Percentiles rank a stretch among this genome's conserved stretches.
Conservation (phyloP, 306 rosid species). For the Pueraria montana region DNA sequence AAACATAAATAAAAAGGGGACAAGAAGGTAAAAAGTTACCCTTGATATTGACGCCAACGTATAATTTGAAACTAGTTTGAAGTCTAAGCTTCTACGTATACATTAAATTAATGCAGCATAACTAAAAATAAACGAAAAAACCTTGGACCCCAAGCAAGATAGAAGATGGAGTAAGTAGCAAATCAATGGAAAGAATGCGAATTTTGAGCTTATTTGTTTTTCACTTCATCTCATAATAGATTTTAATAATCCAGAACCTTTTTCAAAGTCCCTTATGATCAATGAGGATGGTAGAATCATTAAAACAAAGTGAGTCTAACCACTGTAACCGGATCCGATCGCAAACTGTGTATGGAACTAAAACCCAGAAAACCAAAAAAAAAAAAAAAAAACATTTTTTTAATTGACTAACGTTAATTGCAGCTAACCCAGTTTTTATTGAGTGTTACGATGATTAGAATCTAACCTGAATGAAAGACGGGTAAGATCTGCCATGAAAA, state of each 20-base stretch:
- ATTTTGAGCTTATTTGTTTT: slow-evolving; percentile 26
- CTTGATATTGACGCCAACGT: slow-evolving; percentile 21
- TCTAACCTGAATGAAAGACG: slow-evolving; percentile 64
- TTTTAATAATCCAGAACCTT: slow-evolving; percentile 13
- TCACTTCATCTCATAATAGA: slow-evolving; percentile 18
- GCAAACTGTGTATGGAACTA: slow-evolving; percentile 35
- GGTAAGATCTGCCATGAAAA: slow-evolving; percentile 68
- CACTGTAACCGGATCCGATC: slow-evolving; percentile 68
- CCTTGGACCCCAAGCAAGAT: slow-evolving; percentile 37
- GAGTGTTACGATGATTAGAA: slow-evolving; percentile 38
- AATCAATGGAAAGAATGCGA: slow-evolving; percentile 31
- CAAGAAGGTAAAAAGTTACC: slow-evolving; percentile 32
- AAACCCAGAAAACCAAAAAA: slow-evolving; percentile 14
- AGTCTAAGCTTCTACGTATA: slow-evolving; percentile 8
- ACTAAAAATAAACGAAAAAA: neutral
- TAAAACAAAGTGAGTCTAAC: slow-evolving; percentile 18
- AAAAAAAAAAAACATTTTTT: slow-evolving; percentile 6
- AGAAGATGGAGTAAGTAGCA: slow-evolving; percentile 29
- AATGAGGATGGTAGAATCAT: slow-evolving; percentile 30
- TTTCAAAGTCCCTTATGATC: slow-evolving; percentile 11
- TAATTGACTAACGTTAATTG: slow-evolving; percentile 20
- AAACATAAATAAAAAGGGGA: neutral
- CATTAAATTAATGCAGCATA: slow-evolving; percentile 36
- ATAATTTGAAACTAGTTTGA: slow-evolving; percentile 25
- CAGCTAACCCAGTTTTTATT: slow-evolving; percentile 6